These are phyloP conservation scores for Zygosaccharomyces lentus DNA, from an alignment of 805 yeast species.

Conservation along the genomic window DNA sequence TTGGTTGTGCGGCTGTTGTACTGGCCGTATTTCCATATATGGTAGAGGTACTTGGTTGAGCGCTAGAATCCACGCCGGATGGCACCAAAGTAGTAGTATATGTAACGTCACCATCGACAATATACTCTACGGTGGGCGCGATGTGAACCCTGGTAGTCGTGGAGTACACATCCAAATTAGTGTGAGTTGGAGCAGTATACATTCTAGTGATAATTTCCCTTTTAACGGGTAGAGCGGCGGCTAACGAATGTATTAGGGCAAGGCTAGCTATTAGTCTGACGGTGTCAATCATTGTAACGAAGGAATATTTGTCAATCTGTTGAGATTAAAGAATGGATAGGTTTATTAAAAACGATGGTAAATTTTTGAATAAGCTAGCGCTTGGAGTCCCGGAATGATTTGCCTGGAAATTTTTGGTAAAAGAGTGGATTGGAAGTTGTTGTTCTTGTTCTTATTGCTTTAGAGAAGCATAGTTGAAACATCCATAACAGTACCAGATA, in stretches of 20 bases:
- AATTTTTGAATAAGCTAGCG: neutral
- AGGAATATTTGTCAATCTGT: neutral
- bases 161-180: conserved; percentile 41
- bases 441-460: conserved; percentile 1
- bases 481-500: neutral
- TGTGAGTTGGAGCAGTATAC: conserved; percentile 53
- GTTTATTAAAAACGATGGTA: neutral
- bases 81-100: conserved; percentile 38
- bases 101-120: conserved; percentile 38
- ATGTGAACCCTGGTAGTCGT: conserved; percentile 38
- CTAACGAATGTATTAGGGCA: conserved; percentile 10
- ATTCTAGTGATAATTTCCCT: conserved; percentile 46
- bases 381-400: neutral
- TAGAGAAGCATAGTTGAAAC: neutral
- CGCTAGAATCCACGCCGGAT: conserved; percentile 34
- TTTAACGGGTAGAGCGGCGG: conserved; percentile 32
- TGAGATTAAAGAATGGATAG: neutral
- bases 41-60: conserved; percentile 35
- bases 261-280: conserved; percentile 5
- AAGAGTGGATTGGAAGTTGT: neutral
- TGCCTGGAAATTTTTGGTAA: neutral
- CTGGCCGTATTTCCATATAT: conserved; percentile 16
- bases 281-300: conserved; percentile 2
- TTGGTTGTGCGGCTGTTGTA: conserved; percentile 11
- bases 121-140: conserved; percentile 41